Evolutionary conservation across 2,329 filamentous ascomycete species (phyloP).

Genomic region (Neurospora crassa): DNA sequence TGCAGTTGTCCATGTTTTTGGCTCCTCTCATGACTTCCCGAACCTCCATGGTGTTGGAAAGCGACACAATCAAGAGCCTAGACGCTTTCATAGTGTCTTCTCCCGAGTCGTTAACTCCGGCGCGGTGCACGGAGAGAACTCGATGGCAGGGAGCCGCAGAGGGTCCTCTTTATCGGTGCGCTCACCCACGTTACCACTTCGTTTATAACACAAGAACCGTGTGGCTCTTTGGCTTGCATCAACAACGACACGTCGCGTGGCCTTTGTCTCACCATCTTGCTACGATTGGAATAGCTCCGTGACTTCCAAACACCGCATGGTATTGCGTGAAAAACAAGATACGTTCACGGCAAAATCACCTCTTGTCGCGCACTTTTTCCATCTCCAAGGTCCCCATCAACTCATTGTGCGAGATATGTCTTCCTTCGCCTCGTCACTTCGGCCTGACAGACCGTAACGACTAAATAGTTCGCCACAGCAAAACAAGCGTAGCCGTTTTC

Average conservation of each 20-base stretch:
- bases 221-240: too few relatives aligned
- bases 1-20: not conserved
- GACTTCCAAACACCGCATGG: not conserved
- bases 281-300: not conserved
- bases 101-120: not conserved
- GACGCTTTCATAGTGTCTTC: not conserved
- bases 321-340: not conserved
- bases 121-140: not conserved
- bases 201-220: too few relatives aligned
- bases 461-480: not conserved
- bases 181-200: not conserved
- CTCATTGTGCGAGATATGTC: not conserved
- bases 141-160: not conserved
- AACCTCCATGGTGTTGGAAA: not conserved
- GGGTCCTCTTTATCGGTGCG: not conserved
- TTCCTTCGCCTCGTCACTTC: not conserved
- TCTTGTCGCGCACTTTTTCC: not conserved
- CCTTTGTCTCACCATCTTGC: not conserved
- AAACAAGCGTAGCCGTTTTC: not conserved
- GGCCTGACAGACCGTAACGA: not conserved
- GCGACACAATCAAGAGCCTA: not conserved
- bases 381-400: not conserved
- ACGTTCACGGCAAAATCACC: not conserved
- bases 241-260: not conserved
- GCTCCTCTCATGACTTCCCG: not conserved